Evolutionary conservation across 176 grass and related monocot species (phyloP).

Genomic region (Musa acuminata): DNA sequence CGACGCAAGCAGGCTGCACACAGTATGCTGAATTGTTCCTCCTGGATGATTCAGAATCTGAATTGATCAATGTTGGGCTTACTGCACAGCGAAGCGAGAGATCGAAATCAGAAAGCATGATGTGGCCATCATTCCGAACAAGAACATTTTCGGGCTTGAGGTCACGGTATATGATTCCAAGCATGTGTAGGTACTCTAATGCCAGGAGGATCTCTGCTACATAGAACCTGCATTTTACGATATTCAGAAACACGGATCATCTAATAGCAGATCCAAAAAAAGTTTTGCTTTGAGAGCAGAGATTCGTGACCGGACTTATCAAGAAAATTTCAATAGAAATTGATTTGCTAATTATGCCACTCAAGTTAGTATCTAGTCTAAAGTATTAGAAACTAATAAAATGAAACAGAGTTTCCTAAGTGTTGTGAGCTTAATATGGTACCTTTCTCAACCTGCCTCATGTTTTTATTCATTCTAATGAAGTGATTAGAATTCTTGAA

Average conservation of each 20-base stretch:
- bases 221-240: background rate
- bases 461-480: no score
- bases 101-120: conserved; percentile 1
- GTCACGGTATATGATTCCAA: background rate
- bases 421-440: no score
- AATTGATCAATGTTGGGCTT: background rate
- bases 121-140: background rate
- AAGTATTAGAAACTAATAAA: no score
- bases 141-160: conserved; percentile 1
- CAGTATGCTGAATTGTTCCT: background rate
- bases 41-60: background rate
- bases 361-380: no score
- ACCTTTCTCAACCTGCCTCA: no score
- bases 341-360: no score
- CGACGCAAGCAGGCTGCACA: background rate
- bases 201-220: background rate
- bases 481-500: no score
- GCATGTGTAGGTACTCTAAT: background rate
- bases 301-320: no score
- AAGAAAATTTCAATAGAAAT: no score
- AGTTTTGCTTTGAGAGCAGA: no score
- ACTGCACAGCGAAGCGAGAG: background rate
- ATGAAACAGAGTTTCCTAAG: no score
- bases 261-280: background rate
- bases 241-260: background rate